Evolutionary conservation across 2,329 filamentous ascomycete genomes (phyloP), one percentile per base, ranked within the genome.

Genomic region (Microthyrium microscopicum): DNA sequence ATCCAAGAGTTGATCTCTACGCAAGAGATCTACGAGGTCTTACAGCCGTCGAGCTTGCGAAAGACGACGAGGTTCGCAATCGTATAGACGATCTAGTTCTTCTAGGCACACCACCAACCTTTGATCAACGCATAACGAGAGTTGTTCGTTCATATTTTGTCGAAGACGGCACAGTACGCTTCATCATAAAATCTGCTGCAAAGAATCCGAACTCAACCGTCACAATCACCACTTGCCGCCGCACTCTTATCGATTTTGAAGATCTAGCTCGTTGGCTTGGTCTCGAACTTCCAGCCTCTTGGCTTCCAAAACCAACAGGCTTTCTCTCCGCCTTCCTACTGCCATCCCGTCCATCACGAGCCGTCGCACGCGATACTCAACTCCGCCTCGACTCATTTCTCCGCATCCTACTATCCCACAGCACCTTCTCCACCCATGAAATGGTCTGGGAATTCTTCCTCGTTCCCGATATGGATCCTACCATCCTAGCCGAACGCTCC

Each of bases 381-480:
- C 61, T 83, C 28, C 73, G 78, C 12, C 72, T 93, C 15, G 83
- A 98, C 54, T 77, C 73, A 44, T 94, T 95, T 46, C 60, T 98
- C 44, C 82, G 81, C 42, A 82, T 84, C 13, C 67, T 98, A 41
- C 66, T 98, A 18, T 66, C 71, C 6, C 89, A 98, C 48, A 79
- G 87, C 3, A 95, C 89, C 0, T 94, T 98, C 50, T 71, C 83
- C 1, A 93, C 82, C 1, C 91, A 98, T 49, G 89, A 98, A 58
- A 83, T 95, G 68, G 67, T 98, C 2, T 98, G 89, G 91, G 89
- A 98, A 47, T 98, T 98, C 57, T 93, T 98, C 55, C 67, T 98
- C 1, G 85, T 98, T 9, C 89, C 89, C 2, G 89, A 98, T 44
- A 72, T 98, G 31, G 82, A 93, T 50, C 69, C 81, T 0, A 74